Conservation (phyloP, 768 basidiomycete species). For the Trametopsis cervina region DNA sequence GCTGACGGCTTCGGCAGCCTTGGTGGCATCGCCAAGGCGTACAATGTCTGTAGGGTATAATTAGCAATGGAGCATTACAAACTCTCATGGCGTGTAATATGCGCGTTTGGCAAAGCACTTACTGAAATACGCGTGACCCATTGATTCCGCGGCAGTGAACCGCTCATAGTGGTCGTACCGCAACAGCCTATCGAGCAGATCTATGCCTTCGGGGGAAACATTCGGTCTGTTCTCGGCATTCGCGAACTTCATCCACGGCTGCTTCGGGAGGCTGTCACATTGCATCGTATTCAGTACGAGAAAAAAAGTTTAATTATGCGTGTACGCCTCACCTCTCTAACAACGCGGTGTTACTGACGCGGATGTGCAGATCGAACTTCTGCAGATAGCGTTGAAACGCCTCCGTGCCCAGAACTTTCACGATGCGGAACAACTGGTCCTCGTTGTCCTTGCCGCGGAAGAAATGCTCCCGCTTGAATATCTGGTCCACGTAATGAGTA, state of each 20-base stretch:
- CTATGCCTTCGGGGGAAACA: conserved; percentile 91
- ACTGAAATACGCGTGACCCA: conserved; percentile 90
- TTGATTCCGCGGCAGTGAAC: conserved; percentile 88
- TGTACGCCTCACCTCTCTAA: conserved; percentile 61
- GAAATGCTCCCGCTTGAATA: conserved; percentile 97
- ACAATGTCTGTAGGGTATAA: conserved; percentile 18
- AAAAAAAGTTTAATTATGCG: not conserved
- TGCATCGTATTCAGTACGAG: not conserved
- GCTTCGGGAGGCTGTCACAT: conserved; percentile 70
- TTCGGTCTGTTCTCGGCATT: conserved; percentile 91
- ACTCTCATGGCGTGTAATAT: not conserved
- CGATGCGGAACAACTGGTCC: conserved; percentile 95
- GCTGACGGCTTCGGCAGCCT: conserved; percentile 25
- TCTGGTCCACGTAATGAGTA: conserved; percentile 39
- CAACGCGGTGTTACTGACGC: conserved; percentile 88
- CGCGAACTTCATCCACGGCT: conserved; percentile 91
- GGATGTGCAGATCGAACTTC: conserved; percentile 90
- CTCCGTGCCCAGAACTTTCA: conserved; percentile 94
- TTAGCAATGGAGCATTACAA: not conserved
- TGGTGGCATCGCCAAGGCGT: conserved; percentile 22
- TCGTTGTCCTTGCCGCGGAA: conserved; percentile 99
- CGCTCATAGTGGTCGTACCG: conserved; percentile 96
- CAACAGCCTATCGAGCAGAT: conserved; percentile 90
- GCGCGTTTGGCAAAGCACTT: conserved; percentile 13
- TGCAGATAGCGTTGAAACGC: conserved; percentile 88